Percentiles rank a stretch among this genome's conserved stretches.
These are phyloP conservation scores for Penicillium paxilli DNA, from an alignment of 495 filamentous ascomycete genomes.

Conservation along the genomic window DNA sequence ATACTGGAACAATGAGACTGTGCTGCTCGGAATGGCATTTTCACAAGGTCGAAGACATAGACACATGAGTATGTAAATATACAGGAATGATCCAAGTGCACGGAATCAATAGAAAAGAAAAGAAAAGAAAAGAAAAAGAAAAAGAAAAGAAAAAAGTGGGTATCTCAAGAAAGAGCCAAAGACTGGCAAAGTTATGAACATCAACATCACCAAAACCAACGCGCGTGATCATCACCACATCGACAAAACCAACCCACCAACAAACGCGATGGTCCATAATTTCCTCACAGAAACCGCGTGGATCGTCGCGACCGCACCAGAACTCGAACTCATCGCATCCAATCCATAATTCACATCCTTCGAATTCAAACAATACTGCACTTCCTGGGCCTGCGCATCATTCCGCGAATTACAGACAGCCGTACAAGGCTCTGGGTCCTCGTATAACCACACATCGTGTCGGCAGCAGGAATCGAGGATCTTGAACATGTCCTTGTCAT, in stretches of 20 bases:
- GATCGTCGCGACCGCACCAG: neutral
- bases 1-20: no score
- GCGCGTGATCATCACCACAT: constrained; percentile 13
- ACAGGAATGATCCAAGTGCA: no score
- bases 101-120: neutral
- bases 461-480: constrained; percentile 14
- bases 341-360: constrained; percentile 9
- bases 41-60: no score
- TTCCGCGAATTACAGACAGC: constrained; percentile 15
- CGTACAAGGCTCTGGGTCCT: constrained; percentile 19
- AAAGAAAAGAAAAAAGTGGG: constrained; percentile 8
- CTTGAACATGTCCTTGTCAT: constrained; percentile 3
- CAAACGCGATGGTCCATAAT: neutral
- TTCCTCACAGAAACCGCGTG: neutral
- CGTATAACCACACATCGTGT: constrained; percentile 9
- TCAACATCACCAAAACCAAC: constrained; percentile 9
- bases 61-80: no score
- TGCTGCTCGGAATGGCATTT: no score
- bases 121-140: neutral
- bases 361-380: constrained; percentile 21
- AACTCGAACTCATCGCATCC: neutral
- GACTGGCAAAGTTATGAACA: neutral
- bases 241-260: constrained; percentile 11
- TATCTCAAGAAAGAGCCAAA: constrained; percentile 1
- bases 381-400: constrained; percentile 4